Evolutionary conservation across 768 basidiomycete genomes (phyloP).

Genomic region (Kwoniella mangroviensis): DNA sequence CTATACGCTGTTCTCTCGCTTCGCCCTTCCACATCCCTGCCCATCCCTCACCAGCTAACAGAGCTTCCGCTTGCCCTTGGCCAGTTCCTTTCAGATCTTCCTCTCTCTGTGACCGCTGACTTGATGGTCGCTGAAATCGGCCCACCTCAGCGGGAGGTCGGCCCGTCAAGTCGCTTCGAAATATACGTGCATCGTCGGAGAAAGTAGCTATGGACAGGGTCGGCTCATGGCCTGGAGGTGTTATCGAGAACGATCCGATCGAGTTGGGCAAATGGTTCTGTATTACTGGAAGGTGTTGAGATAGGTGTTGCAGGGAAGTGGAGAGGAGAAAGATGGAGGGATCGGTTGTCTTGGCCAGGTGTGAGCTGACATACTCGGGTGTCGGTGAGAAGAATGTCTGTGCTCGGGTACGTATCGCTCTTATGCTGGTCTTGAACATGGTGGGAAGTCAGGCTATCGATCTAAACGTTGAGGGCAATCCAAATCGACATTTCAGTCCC

Average conservation of each 20-base stretch:
- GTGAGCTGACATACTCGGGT: slow-evolving; percentile 14
- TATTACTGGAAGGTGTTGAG: slow-evolving; percentile 21
- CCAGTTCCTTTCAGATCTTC: slow-evolving; percentile 41
- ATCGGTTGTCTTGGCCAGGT: slow-evolving; percentile 14
- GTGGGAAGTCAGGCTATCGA: background rate
- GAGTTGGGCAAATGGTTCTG: slow-evolving; percentile 27
- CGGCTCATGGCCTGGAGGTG: slow-evolving; percentile 17
- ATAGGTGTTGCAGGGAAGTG: slow-evolving; percentile 22
- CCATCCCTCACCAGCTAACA: slow-evolving; percentile 33
- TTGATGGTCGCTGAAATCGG: slow-evolving; percentile 38
- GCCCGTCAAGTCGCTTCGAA: slow-evolving; percentile 31
- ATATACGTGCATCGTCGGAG: slow-evolving; percentile 17
- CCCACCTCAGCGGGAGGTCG: slow-evolving; percentile 44
- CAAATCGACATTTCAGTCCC: background rate
- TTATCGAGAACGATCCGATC: slow-evolving; percentile 42
- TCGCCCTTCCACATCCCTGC: slow-evolving; percentile 45
- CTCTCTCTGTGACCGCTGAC: slow-evolving; percentile 2
- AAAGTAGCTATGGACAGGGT: slow-evolving; percentile 33
- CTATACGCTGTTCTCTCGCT: slow-evolving; percentile 13
- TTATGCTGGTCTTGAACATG: background rate
- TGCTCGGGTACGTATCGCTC: slow-evolving; percentile 17
- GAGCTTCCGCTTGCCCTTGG: slow-evolving; percentile 23
- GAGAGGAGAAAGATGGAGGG: slow-evolving; percentile 38
- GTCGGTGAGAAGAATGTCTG: slow-evolving; percentile 44
- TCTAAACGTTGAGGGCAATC: background rate